Base-by-base conservation (phyloP, 2,329 filamentous ascomycete species). In the Thelonectria olida region DNA sequence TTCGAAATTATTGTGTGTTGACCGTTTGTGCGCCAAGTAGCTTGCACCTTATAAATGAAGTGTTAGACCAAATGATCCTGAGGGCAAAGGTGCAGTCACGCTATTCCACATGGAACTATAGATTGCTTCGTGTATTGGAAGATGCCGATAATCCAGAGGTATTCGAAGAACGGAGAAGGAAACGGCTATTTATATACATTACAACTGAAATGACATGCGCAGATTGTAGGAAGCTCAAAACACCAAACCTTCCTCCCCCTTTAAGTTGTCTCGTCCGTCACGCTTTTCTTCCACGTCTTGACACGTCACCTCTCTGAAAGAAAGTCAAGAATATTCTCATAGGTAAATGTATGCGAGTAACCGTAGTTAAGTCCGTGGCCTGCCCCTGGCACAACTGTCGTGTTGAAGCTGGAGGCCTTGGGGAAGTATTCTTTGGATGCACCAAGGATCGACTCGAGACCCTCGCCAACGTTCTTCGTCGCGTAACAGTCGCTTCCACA, bases 401-500 rank as follows among this genome's bases (percentile, higher is more conserved):
- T 77, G 59, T 84, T 78, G 68, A 89, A 88, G 0, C 73, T 72
- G 0, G 70, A 79, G 0, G 83, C 78, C 13, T 82, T 76, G 2
- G 78, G 76, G 66, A 87, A 85, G 27, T 74, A 74, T 42, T 63
- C 51, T 51, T 67, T 71, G 0, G 81, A 82, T 20, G 72, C 71
- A 10, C 78, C 81, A 1, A 84, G 81, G 42, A 87, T 64, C 25
- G 76, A 67, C 5, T 69, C 79, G 25, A 77, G 80, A 1, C 74
- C 66, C 54, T 75, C 65, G 7, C 74, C 67, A 1, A 79, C 72
- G 39, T 73, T 65, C 13, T 75, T 77, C 0, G 81, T 84, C 19
- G 74, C 77, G 3, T 78, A 69, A 75, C 87, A 90, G 73, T 90
- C 83, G 23, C 86, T 85, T 4, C 87, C 88, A 61, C 88, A 90